phyloP scores from a whole-genome alignment of 352 stramenopile species.

The Thalassiosira hispida region DNA sequence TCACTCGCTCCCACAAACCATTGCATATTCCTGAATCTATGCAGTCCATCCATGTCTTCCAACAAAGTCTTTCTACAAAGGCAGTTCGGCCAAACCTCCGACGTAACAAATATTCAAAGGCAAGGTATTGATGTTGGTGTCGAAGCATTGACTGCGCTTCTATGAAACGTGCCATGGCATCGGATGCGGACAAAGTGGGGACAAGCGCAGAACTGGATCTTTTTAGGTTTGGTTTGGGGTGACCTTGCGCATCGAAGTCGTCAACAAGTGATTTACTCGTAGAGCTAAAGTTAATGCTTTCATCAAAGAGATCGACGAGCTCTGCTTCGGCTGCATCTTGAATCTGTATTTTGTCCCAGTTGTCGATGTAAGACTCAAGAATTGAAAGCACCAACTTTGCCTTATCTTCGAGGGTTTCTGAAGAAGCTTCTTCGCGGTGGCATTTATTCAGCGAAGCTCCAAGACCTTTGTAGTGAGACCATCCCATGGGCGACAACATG shows the following conservation, averaged over 20 bases:
- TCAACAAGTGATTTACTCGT: slow-evolving; percentile 26
- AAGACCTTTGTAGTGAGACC: slow-evolving; percentile 66
- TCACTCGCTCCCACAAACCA: slow-evolving; percentile 56
- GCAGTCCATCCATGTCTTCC: slow-evolving; percentile 72
- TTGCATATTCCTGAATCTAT: slow-evolving; percentile 46
- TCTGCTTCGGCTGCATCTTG: slow-evolving; percentile 74
- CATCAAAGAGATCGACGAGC: slow-evolving; percentile 81
- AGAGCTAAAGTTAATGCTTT: slow-evolving; percentile 55
- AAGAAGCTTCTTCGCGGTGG: slow-evolving; percentile 41
- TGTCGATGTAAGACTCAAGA: slow-evolving; percentile 75
- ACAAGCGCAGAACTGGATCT: neutral
- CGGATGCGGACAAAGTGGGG: slow-evolving; percentile 55
- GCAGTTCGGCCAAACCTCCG: slow-evolving; percentile 66
- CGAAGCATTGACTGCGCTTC: slow-evolving; percentile 77
- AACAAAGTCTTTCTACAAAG: slow-evolving; percentile 80
- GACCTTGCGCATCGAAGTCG: slow-evolving; percentile 37
- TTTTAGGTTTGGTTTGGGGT: slow-evolving; percentile 20
- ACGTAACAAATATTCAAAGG: slow-evolving; percentile 69
- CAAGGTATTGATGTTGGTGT: slow-evolving; percentile 69
- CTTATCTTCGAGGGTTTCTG: slow-evolving; percentile 43
- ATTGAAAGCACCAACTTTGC: slow-evolving; percentile 56
- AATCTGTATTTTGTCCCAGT: slow-evolving; percentile 79
- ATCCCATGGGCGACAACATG: slow-evolving; percentile 57
- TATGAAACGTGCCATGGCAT: slow-evolving; percentile 83
- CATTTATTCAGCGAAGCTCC: slow-evolving; percentile 58